A percentile compares a stretch with the other conserved stretches of the same genome.
Conservation (phyloP, 176 grass and related monocot species). For the Ensete glaucum region DNA sequence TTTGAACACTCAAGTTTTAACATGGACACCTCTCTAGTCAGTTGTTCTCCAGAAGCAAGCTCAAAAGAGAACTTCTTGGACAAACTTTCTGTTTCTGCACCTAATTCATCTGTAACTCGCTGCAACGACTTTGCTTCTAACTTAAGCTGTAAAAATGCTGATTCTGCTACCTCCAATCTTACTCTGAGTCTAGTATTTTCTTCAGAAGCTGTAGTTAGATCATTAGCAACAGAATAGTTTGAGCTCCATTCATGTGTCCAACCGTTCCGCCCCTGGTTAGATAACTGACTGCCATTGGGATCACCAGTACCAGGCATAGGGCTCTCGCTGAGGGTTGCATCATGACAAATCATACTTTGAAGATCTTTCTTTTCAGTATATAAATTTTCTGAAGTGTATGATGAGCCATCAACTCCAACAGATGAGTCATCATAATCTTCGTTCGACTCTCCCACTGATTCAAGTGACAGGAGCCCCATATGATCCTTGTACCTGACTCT, state of each 20-base stretch:
- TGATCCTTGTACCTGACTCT: slow-evolving; percentile 60
- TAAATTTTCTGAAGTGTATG: slow-evolving; percentile 69
- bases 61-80: slow-evolving; percentile 60
- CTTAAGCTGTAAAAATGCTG: slow-evolving; percentile 81
- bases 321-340: slow-evolving; percentile 40
- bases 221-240: slow-evolving; percentile 46
- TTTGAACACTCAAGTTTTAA: slow-evolving; percentile 73
- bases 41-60: slow-evolving; percentile 68
- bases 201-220: slow-evolving; percentile 56
- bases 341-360: slow-evolving; percentile 34
- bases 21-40: slow-evolving; percentile 59
- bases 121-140: slow-evolving; percentile 70
- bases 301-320: slow-evolving; percentile 40
- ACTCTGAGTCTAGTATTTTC: slow-evolving; percentile 62
- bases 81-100: slow-evolving; percentile 61
- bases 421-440: slow-evolving; percentile 62
- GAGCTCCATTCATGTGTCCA: slow-evolving; percentile 66
- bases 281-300: slow-evolving; percentile 36
- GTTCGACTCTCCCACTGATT: slow-evolving; percentile 67
- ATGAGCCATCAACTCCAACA: slow-evolving; percentile 35
- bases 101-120: slow-evolving; percentile 56
- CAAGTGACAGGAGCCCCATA: slow-evolving; percentile 34
- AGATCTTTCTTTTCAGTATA: slow-evolving; percentile 75
- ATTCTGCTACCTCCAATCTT: slow-evolving; percentile 83
- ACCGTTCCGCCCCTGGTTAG: slow-evolving; percentile 64